These are phyloP conservation scores for Trichosporon sp. DNA, from an alignment of 1,284 basidiomycete genomes.

Conservation along the genomic window DNA sequence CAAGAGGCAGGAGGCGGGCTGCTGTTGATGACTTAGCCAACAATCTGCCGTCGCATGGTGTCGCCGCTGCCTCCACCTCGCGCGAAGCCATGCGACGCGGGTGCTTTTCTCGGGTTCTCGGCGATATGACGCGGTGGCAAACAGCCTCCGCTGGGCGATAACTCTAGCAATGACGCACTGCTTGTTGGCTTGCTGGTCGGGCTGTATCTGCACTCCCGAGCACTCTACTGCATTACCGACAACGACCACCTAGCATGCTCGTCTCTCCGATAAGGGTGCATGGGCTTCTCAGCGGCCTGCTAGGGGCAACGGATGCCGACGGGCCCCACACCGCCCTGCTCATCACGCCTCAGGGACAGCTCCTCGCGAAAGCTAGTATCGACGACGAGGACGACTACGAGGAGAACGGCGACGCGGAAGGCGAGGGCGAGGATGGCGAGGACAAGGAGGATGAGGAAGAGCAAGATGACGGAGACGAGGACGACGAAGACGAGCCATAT, in stretches of 20 bases:
- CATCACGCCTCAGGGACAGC: constrained; percentile 32
- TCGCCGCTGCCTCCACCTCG: background rate
- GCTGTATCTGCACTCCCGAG: background rate
- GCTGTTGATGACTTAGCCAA: background rate
- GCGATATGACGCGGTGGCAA: constrained; percentile 8
- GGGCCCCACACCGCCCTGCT: constrained; percentile 33
- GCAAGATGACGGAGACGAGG: constrained; percentile 12
- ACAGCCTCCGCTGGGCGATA: background rate
- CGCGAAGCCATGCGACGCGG: constrained; percentile 3
- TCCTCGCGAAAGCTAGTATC: constrained; percentile 23
- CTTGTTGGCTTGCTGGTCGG: no score
- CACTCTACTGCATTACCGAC: background rate
- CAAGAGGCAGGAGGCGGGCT: background rate
- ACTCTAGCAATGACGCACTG: constrained; percentile 1
- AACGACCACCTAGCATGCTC: constrained; percentile 13
- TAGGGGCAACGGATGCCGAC: constrained; percentile 9
- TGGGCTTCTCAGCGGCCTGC: constrained; percentile 13
- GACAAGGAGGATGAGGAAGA: constrained; percentile 9
- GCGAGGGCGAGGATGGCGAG: constrained; percentile 2
- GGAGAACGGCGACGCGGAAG: constrained; percentile 10
- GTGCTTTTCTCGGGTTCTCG: constrained; percentile 9
- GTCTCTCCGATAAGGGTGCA: constrained; percentile 19
- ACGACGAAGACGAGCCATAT: constrained; percentile 26
- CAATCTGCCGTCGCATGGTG: background rate
- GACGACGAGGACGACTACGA: constrained; percentile 16